Base-by-base conservation (phyloP, 768 basidiomycete genomes). In the Rossbeevera mucosa region DNA sequence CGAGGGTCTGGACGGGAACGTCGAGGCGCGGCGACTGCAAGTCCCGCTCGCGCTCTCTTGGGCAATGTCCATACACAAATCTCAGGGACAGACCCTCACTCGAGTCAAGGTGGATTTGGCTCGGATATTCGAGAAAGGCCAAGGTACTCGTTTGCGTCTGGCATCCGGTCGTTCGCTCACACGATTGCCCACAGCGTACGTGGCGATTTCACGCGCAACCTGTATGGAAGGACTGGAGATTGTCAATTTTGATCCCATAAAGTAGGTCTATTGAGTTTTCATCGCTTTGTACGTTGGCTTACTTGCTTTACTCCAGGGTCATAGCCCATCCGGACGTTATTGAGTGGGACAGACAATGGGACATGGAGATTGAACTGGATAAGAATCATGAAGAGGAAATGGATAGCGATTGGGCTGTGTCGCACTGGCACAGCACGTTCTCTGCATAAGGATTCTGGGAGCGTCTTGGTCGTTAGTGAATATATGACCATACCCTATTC, bases 31-130 rank as follows among this genome's bases (percentile, higher is more conserved):
- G 40, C 62, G 72, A 44, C 25, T 69, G 22, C 63, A 94, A 83
- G 63, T 95, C 0, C 91, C 91, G 0, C 71, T 97, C 16, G 91
- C 93, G 47, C 76, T 95, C 41, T 80, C 94, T 0, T 98, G 94
- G 94, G 94, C 95, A 0, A 95, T 97, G 91, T 91, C 88, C 31
- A 98, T 98, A 58, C 96, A 99, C 70, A 99, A 99, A 69, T 88
- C 89, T 6, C 96, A 99, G 70, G 96, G 96, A 7, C 96, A 98
- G 70, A 98, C 96, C 0, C 77, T 99, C 25, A 86, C 89, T 5
- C 81, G 92, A 38, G 94, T 97, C 59, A 95, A 89, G 62, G 94
- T 98, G 40, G 94, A 98, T 61, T 76, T 99, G 41, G 82, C 78
- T 28, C 86, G 82, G 63, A 86, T 96, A 14, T 99, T 99, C 62